phyloP scores from a whole-genome alignment of 257 asterid genomes.

The Agastache rugosa region DNA sequence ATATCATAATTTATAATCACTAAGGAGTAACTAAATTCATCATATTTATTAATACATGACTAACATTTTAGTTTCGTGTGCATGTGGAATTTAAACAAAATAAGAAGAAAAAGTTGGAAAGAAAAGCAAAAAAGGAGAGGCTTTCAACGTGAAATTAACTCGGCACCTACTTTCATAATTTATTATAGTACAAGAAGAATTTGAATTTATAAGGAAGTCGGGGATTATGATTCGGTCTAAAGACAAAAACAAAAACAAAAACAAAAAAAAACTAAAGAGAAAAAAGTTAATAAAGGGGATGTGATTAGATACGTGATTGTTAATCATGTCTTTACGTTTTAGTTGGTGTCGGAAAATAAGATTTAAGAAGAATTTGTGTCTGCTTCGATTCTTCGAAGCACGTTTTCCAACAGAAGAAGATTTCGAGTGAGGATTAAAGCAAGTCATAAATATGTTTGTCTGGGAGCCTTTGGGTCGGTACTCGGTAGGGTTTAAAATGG shows the following conservation, averaged over 20 bases:
- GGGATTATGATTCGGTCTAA: constrained; percentile 36
- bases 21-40: not conserved
- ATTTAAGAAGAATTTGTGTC: constrained; percentile 26
- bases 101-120: not conserved
- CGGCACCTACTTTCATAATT: not conserved
- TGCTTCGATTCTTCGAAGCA: constrained; percentile 8
- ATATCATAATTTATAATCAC: too few relatives aligned
- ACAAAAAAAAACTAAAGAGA: not conserved
- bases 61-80: not conserved
- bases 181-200: not conserved
- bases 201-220: constrained; percentile 19
- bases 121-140: constrained; percentile 12
- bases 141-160: constrained; percentile 24
- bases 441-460: constrained; percentile 1
- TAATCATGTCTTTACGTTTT: constrained; percentile 30
- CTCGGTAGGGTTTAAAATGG: not conserved
- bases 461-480: not conserved
- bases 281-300: not conserved
- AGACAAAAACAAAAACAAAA: constrained; percentile 28
- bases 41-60: too few relatives aligned
- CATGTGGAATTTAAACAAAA: constrained; percentile 36
- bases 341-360: constrained; percentile 25
- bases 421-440: constrained; percentile 11
- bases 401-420: constrained; percentile 20
- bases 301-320: constrained; percentile 10